Evolutionary conservation across 2,329 filamentous ascomycete genomes (phyloP), one percentile per base, ranked within the genome.

Genomic region (Ramularia collo-cygni): DNA sequence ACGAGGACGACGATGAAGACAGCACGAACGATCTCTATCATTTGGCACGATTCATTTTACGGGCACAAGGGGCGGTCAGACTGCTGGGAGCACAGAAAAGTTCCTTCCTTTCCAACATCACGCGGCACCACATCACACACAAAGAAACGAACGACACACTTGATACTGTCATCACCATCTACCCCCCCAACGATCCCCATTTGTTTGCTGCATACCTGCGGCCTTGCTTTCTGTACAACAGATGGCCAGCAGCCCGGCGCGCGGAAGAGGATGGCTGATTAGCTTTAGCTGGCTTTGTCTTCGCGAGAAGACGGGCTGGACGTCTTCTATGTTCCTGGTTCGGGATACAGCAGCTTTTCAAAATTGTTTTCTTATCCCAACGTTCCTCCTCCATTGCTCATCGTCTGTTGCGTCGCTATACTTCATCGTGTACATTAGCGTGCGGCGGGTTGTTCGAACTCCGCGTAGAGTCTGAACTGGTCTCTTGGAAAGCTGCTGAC

Each of bases 1-100:
- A 52, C 49, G 49, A 52, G 44, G 39, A 51, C 42, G 48, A 49
- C 48, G 26, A 34, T 44, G 42, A 31, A 49, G 33, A 49, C 48
- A 48, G 48, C 41, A 48, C 43, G 45, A 47, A 51, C 38, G 42
- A 47, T 44, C 48, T 48, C 45, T 46, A 45, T 48, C 21, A 24
- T 45, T 44, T 51, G 48, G 48, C 48, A 51, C 48, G 40, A 44
- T 42, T 48, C 37, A 43, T 44, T 44, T 40, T 35, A 43, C 37
- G 42, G 42, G 39, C 40, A 47, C 37, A 38, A 24, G 48, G 40
- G 48, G 48, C 43, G 43, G 43, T 44, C 45, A 48, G 47, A 46
- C 43, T 49, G 43, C 43, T 43, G 47, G 40, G 43, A 48, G 40
- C 41, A 48, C 44, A 45, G 42, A 47, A 51, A 51, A 51, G 41